These are phyloP conservation scores for Coniferiporia weirii DNA, from an alignment of 1,284 basidiomycete species.

Conservation along the genomic window DNA sequence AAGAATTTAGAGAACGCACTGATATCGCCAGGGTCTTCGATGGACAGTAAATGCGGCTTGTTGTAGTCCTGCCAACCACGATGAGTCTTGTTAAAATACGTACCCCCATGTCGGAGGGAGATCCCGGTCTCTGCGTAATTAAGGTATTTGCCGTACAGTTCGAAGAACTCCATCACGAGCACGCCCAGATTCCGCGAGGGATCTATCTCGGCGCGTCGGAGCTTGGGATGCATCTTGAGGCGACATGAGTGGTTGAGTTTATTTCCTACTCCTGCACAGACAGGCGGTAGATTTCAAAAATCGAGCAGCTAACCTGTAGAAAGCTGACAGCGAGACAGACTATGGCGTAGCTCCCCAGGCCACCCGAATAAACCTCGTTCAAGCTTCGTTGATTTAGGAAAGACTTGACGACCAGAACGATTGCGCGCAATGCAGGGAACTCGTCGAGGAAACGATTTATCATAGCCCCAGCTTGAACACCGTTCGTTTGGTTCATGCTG, in stretches of 20 bases:
- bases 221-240: constrained; percentile 81
- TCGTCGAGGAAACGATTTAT: constrained; percentile 77
- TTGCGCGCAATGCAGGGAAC: constrained; percentile 71
- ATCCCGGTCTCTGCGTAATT: constrained; percentile 92
- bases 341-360: constrained; percentile 91
- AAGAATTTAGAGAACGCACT: constrained; percentile 30
- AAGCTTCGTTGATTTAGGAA: constrained; percentile 87
- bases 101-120: constrained; percentile 79
- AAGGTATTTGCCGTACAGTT: constrained; percentile 91
- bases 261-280: not conserved
- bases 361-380: constrained; percentile 97
- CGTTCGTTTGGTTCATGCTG: constrained; percentile 85
- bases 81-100: constrained; percentile 75
- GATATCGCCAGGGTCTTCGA: constrained; percentile 97
- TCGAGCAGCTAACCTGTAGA: constrained; percentile 54
- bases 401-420: constrained; percentile 86
- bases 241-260: constrained; percentile 19
- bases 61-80: constrained; percentile 73
- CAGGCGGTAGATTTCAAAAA: not conserved
- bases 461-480: constrained; percentile 75
- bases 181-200: constrained; percentile 86
- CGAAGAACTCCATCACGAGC: constrained; percentile 93
- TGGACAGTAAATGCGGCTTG: constrained; percentile 65
- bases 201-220: constrained; percentile 84
- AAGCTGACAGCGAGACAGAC: constrained; percentile 93